Evolutionary conservation across 495 filamentous ascomycete species (phyloP).

Genomic region (Alectoria sarmentosa): DNA sequence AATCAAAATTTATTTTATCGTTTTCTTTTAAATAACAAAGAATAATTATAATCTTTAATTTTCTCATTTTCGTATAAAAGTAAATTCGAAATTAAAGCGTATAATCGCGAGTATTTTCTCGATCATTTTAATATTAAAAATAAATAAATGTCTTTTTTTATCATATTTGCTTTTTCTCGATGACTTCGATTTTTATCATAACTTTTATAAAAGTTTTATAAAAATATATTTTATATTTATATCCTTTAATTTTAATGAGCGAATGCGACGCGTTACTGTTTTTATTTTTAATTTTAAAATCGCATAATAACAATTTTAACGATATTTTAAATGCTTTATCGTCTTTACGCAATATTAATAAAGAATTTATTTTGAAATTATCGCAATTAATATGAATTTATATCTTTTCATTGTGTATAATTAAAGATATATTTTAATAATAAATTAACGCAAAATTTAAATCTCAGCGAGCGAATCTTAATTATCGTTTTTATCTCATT

Average conservation of each 20-base stretch:
- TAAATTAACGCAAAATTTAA: neutral
- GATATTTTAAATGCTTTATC: neutral
- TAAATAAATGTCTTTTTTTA: neutral
- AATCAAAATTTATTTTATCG: neutral
- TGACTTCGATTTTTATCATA: neutral
- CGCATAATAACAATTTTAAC: neutral
- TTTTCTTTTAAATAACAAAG: neutral
- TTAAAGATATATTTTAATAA: neutral
- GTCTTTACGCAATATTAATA: neutral
- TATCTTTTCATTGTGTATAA: neutral
- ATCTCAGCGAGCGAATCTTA: neutral
- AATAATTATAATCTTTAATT: neutral
- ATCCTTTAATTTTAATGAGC: neutral
- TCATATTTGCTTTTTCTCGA: neutral
- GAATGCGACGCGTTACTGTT: neutral
- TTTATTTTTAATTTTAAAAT: neutral
- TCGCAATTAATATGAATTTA: neutral
- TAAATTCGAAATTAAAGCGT: neutral
- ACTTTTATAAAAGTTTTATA: neutral
- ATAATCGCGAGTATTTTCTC: neutral
- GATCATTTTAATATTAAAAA: neutral
- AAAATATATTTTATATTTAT: neutral
- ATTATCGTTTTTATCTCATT: neutral
- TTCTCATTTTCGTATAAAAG: neutral
- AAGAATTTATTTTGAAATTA: neutral